These are phyloP conservation scores for Solanum paucissectum DNA, from an alignment of 257 asterid genomes.

Conservation along the genomic window DNA sequence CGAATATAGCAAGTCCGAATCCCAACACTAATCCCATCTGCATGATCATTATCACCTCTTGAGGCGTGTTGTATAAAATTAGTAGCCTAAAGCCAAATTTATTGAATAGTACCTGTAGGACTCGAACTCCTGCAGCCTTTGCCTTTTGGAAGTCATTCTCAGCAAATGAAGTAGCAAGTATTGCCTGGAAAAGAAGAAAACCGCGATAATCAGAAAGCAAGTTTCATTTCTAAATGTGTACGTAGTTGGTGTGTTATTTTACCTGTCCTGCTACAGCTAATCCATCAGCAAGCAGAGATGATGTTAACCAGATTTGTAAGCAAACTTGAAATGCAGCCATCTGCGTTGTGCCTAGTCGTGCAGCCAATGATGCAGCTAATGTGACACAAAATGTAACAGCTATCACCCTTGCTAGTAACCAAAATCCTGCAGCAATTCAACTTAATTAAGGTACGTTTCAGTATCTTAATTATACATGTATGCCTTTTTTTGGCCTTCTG, in stretches of 20 bases:
- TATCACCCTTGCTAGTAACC: slow-evolving; percentile 64
- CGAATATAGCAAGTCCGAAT: slow-evolving; percentile 52
- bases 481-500: neutral
- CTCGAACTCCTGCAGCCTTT: slow-evolving; percentile 67
- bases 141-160: slow-evolving; percentile 83
- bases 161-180: slow-evolving; percentile 94
- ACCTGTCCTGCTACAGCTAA: slow-evolving; percentile 99
- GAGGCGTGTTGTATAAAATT: neutral
- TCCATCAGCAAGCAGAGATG: slow-evolving; percentile 96
- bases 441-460: neutral
- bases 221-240: neutral
- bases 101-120: slow-evolving; percentile 47
- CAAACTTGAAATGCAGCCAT: slow-evolving; percentile 86
- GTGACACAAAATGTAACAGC: slow-evolving; percentile 93
- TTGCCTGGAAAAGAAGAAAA: slow-evolving; percentile 39
- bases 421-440: slow-evolving; percentile 37
- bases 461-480: neutral
- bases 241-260: neutral
- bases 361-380: slow-evolving; percentile 30
- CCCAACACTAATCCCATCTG: slow-evolving; percentile 95
- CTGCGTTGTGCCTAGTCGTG: no score
- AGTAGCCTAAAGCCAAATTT: neutral
- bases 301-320: slow-evolving; percentile 87
- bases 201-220: neutral
- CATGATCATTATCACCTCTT: neutral